Evolutionary conservation across 352 stramenopile species (phyloP), one percentile per base, ranked within the genome.

Genomic region (Stramenopiles sp.): DNA sequence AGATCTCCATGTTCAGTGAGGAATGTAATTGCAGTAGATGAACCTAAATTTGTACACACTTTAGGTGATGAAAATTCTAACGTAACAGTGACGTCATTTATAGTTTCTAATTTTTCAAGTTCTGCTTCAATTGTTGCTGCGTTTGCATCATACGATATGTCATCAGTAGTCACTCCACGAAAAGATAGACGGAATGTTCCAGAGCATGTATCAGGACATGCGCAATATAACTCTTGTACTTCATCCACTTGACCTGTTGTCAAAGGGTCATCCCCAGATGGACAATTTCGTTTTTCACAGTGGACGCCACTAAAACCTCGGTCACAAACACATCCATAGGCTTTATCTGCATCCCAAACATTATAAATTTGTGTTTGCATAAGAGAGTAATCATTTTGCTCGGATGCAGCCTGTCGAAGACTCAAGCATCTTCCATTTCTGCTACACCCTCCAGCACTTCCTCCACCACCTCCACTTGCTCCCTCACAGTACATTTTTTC

Each of bases 181-280:
- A 73, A 71, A 1, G 55, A 56, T 5, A 74, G 41, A 19, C 7
- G 7, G 34, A 39, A 39, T 10, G 7, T 19, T 7, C 34, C 34
- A 12, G 7, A 15, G 7, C n/a, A 10, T 7, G 34, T 23, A 18
- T n/a, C n/a, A n/a, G n/a, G n/a, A n/a, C n/a, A n/a, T n/a, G 44
- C 62, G 36, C 68, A 81, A 3, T 57, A 61, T 17, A 81, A 45
- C 2, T 53, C 46, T 44, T 81, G 68, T 19, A 75, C 35, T 40
- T 78, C 68, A 36, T 74, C 61, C 2, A 59, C 45, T 1, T n/a
- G n/a, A n/a, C 51, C 55, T 6, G 54, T 60, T 0, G 67, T 68
- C 20, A 66, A 46, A 10, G 66, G 68, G 38, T 81, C 67, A 36
- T 78, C 65, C 2, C 68, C 68, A 20, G 51, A 58, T 3, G 64